Evolutionary conservation across 2,329 filamentous ascomycete species (phyloP).

Genomic region (Hymenoscyphus salicellus): DNA sequence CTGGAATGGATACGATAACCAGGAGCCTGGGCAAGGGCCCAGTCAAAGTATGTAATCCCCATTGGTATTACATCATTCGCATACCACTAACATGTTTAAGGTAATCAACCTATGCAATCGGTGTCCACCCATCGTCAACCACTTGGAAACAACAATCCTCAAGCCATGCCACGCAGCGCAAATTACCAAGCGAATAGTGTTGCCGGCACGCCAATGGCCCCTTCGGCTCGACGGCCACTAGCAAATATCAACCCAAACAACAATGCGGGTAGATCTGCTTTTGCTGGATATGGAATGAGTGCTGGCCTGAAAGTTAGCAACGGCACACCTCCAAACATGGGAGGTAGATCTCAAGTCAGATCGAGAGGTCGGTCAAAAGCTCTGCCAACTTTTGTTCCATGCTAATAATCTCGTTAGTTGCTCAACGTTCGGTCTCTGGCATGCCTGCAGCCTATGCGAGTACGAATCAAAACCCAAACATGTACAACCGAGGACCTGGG

Average conservation of each 20-base stretch:
- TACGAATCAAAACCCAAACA: slow-evolving; percentile 17
- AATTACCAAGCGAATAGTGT: slow-evolving; percentile 22
- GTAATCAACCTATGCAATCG: slow-evolving; percentile 26
- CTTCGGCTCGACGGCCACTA: slow-evolving; percentile 19
- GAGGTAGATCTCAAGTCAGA: slow-evolving; percentile 22
- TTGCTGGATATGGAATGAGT: slow-evolving; percentile 37
- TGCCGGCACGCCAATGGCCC: slow-evolving; percentile 22
- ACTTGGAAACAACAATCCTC: slow-evolving; percentile 19
- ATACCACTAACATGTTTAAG: not conserved
- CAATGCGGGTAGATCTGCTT: slow-evolving; percentile 20
- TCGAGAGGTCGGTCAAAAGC: slow-evolving; percentile 28
- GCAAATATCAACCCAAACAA: slow-evolving; percentile 25
- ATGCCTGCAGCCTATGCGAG: slow-evolving; percentile 18
- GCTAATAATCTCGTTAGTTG: not conserved
- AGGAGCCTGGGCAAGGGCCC: slow-evolving; percentile 24
- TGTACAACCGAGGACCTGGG: slow-evolving; percentile 20
- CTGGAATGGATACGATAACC: slow-evolving; percentile 28
- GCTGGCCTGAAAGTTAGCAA: slow-evolving; percentile 37
- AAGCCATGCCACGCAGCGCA: slow-evolving; percentile 15
- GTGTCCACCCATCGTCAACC: slow-evolving; percentile 36
- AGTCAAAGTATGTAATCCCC: slow-evolving; percentile 20
- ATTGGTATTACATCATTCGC: not conserved
- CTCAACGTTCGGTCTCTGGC: slow-evolving; percentile 25
- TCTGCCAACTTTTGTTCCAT: not conserved
- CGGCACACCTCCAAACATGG: slow-evolving; percentile 14